Evolutionary conservation across 202 grass and related monocot species (phyloP), one percentile per base, ranked within the genome.

Genomic region (Hordeum pubiflorum): DNA sequence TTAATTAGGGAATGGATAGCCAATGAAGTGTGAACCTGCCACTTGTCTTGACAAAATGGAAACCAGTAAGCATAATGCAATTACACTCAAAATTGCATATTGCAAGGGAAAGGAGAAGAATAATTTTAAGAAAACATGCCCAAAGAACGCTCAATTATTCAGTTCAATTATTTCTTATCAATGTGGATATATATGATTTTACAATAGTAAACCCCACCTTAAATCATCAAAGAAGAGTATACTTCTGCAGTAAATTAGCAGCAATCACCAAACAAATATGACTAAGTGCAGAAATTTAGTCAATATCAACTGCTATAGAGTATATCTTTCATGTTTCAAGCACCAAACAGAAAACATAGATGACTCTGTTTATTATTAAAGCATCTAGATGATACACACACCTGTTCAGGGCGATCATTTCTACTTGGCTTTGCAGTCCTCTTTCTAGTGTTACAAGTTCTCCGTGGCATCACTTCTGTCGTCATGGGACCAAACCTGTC

Each of bases 401-500:
- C 95, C 92, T 98, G 88, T 79, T 98, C 86, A 76, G 92, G 88
- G 3, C 60, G 23, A 81, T 74, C 76, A n/a, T 75, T 89, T 89
- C 76, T 87, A 58, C 40, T 48, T 2, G 90, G 84, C 50, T 58
- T 79, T 56, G 71, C 74, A 22, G 81, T 83, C 69, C 90, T 65
- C 50, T 65, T 91, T 77, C 74, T 91, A 18, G 9, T 36, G 57
- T 20, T 32, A 36, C 0, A 43, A 44, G 55, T 71, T 73, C 66
- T 92, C 21, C 84, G 63, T 6, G 83, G 55, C 50, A 88, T 78
- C 64, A 93, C 80, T 91, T 98, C 90, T 40, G 64, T 86, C 6
- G 78, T 80, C 95, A 93, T 91, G 54, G 92, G 77, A 73, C 92
- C 88, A 85, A 91, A 38, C 82, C 90, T 94, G 60, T 57, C 63